Percentiles rank a stretch among this genome's conserved stretches.
Conservation (phyloP, 805 yeast genomes). For the Candida maris region DNA sequence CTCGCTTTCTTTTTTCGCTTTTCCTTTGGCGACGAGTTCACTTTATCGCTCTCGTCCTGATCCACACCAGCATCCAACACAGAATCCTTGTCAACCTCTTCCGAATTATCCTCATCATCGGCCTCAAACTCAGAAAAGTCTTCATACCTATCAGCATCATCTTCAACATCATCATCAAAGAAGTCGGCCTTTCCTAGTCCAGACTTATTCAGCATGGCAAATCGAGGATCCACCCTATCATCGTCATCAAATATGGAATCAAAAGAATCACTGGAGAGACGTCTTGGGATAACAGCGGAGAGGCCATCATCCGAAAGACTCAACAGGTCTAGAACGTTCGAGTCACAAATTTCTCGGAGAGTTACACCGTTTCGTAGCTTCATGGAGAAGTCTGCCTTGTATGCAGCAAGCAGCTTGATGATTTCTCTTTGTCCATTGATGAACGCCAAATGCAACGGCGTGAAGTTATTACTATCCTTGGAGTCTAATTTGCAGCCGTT, state of each 20-base stretch:
- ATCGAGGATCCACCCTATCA: slow-evolving; percentile 21
- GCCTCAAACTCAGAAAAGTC: slow-evolving; percentile 16
- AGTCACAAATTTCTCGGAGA: slow-evolving; percentile 39
- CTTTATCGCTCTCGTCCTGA: background rate
- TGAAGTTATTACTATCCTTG: slow-evolving; percentile 74
- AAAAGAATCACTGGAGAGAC: slow-evolving; percentile 29
- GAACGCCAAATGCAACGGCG: slow-evolving; percentile 87
- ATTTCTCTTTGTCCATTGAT: slow-evolving; percentile 68
- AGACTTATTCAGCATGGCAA: slow-evolving; percentile 16
- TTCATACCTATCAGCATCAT: slow-evolving; percentile 1
- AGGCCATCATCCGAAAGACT: slow-evolving; percentile 12
- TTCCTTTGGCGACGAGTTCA: background rate
- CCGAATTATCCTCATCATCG: slow-evolving; percentile 20
- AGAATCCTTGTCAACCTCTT: slow-evolving; percentile 9
- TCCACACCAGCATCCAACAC: background rate
- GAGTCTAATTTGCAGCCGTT: slow-evolving; percentile 64
- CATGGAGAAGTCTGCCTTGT: slow-evolving; percentile 56
- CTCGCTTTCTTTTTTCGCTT: slow-evolving; percentile 4
- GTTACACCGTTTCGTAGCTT: slow-evolving; percentile 50
- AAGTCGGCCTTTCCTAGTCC: slow-evolving; percentile 18
- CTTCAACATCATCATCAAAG: slow-evolving; percentile 13
- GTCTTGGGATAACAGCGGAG: slow-evolving; percentile 11
- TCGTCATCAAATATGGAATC: slow-evolving; percentile 24
- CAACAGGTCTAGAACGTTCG: slow-evolving; percentile 35
- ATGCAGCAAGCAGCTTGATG: slow-evolving; percentile 56